A percentile compares a stretch with the other conserved stretches of the same genome.
Evolutionary conservation across 2,329 filamentous ascomycete genomes (phyloP).

Genomic region (Camillea tinctor): DNA sequence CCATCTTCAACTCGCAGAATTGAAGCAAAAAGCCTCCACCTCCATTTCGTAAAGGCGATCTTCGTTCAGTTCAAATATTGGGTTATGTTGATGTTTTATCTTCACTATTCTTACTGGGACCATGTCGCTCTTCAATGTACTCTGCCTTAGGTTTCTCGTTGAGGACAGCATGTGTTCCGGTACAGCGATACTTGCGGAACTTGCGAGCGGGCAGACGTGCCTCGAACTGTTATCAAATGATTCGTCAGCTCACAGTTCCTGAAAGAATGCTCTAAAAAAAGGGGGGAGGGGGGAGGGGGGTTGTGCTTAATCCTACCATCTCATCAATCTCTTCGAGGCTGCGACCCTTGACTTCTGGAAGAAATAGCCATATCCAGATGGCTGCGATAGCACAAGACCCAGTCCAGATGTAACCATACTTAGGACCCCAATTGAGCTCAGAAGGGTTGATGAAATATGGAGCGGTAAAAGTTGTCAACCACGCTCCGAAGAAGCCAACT

Average conservation of each 20-base stretch:
- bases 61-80: too few species aligned
- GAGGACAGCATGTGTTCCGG: conserved; percentile 26
- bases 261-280: too few species aligned
- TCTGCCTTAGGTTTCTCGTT: conserved; percentile 21
- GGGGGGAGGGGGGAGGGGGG: too few species aligned
- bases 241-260: background rate
- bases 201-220: conserved; percentile 36
- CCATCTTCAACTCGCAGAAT: too few species aligned
- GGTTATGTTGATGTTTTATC: background rate
- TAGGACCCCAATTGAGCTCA: conserved; percentile 55
- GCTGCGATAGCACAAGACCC: conserved; percentile 35
- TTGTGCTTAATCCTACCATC: conserved; percentile 39
- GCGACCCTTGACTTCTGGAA: conserved; percentile 53
- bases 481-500: conserved; percentile 54
- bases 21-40: too few species aligned
- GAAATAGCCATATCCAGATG: conserved; percentile 45
- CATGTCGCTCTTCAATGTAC: conserved; percentile 18
- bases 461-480: conserved; percentile 57
- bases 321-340: conserved; percentile 55
- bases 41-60: too few species aligned
- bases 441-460: conserved; percentile 59
- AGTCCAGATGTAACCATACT: conserved; percentile 57
- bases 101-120: conserved; percentile 1
- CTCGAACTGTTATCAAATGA: conserved; percentile 33
- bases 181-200: conserved; percentile 36